Evolutionary conservation across 2,329 filamentous ascomycete genomes (phyloP).

Genomic region (Pyricularia sp.): DNA sequence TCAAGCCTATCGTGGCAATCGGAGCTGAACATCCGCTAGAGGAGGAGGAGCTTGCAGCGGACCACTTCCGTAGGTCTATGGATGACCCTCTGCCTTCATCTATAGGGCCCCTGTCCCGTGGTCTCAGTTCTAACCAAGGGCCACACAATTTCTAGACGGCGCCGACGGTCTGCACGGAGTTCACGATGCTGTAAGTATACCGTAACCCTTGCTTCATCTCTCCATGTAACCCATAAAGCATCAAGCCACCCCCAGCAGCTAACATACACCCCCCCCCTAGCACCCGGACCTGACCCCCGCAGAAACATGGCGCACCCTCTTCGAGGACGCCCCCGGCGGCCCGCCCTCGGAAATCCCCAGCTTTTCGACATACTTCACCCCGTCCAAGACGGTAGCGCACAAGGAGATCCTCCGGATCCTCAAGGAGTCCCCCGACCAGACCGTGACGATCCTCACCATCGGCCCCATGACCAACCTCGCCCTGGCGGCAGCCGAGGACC

Average conservation of each 20-base stretch:
- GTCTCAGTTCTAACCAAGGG: neutral
- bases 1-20: slow-evolving; percentile 76
- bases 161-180: slow-evolving; percentile 69
- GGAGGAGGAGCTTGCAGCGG: slow-evolving; percentile 69
- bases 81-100: neutral
- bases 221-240: neutral
- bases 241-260: neutral
- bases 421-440: slow-evolving; percentile 69
- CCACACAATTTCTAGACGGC: slow-evolving; percentile 44
- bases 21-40: slow-evolving; percentile 80
- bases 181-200: slow-evolving; percentile 42
- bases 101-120: too few relatives aligned
- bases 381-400: slow-evolving; percentile 65
- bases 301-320: slow-evolving; percentile 66
- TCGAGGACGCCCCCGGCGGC: slow-evolving; percentile 30
- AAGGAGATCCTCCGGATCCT: slow-evolving; percentile 85
- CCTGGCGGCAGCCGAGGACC: slow-evolving; percentile 77
- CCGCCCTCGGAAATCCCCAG: slow-evolving; percentile 28
- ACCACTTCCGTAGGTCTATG: slow-evolving; percentile 69
- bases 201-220: neutral
- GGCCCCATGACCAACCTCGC: slow-evolving; percentile 93
- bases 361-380: slow-evolving; percentile 57
- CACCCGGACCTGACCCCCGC: slow-evolving; percentile 65
- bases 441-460: slow-evolving; percentile 81
- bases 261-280: slow-evolving; percentile 10